Base-by-base conservation (phyloP, 345 rosid genomes). In the Rhodomyrtus tomentosa region DNA sequence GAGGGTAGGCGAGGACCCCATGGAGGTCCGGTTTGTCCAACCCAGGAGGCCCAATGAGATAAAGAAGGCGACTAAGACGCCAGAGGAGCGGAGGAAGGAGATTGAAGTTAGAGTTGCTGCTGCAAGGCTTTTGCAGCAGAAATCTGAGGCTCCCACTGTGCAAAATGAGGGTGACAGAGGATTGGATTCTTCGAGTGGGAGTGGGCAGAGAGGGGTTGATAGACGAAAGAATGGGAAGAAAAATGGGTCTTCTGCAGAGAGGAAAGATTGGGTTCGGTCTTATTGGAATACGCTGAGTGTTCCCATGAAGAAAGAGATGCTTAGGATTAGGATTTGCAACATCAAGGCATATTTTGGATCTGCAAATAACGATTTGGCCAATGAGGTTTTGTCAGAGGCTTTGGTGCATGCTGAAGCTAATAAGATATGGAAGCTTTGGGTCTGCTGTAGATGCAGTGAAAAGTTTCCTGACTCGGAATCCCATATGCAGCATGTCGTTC, bases 51-150 rank as follows among this genome's bases (percentile, higher is more conserved):
- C 98, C 0, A 95, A 97, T 83, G 99, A 97, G 93, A 95, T 97
- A 86, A 95, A 93, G 89, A 97, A 95, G 86, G 99, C 98, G 48
- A 91, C 93, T 27, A 97, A 97, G 92, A 95, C 99, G 12, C 93
- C 88, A 16, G 99, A 97, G 87, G 99, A 97, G 89, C 89, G 88
- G 86, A 90, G 99, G 92, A 95, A 97, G 86, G 99, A 95, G 94
- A 92, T 95, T 88, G 99, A 97, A 90, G 99, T 97, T 82, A 90
- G 94, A 90, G 99, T 97, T 50, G 98, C 98, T 72, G 99, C 99
- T 22, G 96, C 95, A 49, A 91, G 94, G 87, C 86, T 95, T 85
- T 52, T 93, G 91, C 99, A 95, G 93, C 98, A 94, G 92, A 95
- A 92, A 85, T 88, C 96, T 6, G 98, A 95, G 84, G 81, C 86